Conservation (phyloP, 257 asterid genomes). For the Solanum chiquidenum region DNA sequence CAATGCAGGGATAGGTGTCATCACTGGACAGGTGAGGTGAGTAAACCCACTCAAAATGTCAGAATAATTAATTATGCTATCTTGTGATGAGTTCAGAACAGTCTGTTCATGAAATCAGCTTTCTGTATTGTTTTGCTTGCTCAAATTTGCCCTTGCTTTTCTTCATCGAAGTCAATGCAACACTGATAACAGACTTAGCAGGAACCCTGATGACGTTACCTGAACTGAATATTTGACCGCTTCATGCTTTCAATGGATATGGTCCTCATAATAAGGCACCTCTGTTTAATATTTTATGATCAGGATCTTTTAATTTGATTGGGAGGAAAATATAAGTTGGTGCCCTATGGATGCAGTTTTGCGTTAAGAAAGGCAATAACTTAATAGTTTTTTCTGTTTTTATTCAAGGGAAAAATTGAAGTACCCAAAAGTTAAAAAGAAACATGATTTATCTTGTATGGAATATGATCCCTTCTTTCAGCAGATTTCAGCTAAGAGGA, state of each 20-base stretch:
- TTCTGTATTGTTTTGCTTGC: neutral
- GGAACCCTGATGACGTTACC: neutral
- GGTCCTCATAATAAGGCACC: neutral
- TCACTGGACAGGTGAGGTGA: constrained; percentile 77
- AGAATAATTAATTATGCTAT: neutral
- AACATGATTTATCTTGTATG: neutral
- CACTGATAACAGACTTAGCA: neutral
- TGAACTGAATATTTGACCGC: neutral
- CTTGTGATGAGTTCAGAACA: neutral
- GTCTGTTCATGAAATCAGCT: neutral
- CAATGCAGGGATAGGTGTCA: constrained; percentile 78
- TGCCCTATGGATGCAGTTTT: neutral
- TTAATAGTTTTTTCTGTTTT: neutral
- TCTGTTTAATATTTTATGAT: neutral
- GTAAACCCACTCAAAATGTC: constrained; percentile 10
- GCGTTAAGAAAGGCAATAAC: neutral
- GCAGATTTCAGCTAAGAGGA: neutral
- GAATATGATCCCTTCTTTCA: neutral
- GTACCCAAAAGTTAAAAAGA: neutral
- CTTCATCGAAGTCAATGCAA: neutral
- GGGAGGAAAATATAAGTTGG: neutral
- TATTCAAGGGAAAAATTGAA: neutral
- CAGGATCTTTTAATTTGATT: neutral
- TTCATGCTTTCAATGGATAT: neutral
- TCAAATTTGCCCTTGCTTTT: neutral